Conservation (phyloP, 2,329 filamentous ascomycete genomes). For the Graphilbum ipis-grandicollis region DNA sequence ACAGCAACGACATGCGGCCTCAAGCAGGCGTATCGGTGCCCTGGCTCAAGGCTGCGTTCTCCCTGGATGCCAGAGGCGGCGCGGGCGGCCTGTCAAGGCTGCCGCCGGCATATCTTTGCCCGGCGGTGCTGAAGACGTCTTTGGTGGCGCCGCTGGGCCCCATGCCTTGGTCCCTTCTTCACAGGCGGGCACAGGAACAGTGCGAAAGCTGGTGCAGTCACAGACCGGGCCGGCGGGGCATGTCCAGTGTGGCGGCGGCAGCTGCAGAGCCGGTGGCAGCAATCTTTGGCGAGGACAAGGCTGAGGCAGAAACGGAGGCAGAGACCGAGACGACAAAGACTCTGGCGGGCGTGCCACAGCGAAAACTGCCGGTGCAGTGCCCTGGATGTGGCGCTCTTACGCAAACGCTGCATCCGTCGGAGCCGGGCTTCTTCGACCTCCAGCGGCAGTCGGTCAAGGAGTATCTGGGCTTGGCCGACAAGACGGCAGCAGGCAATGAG, state of each 20-base stretch:
- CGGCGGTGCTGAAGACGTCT: slow-evolving; percentile 1
- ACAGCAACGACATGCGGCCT: slow-evolving; percentile 2
- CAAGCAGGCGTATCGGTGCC: slow-evolving; percentile 1
- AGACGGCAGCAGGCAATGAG: no score
- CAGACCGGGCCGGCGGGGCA: background rate
- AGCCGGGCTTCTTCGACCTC: slow-evolving; percentile 41
- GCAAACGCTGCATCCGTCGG: slow-evolving; percentile 32
- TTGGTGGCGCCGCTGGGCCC: no score
- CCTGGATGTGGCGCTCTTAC: slow-evolving; percentile 48
- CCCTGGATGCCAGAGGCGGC: slow-evolving; percentile 2
- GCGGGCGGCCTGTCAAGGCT: background rate
- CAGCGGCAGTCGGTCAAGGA: slow-evolving; percentile 30
- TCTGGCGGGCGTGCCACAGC: background rate
- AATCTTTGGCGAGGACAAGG: no score
- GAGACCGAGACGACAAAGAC: slow-evolving; percentile 2
- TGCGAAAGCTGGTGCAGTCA: background rate
- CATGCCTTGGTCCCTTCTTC: no score
- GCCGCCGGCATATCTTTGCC: slow-evolving; percentile 8
- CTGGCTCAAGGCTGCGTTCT: slow-evolving; percentile 6
- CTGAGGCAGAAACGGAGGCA: no score
- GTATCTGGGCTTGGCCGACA: slow-evolving; percentile 23
- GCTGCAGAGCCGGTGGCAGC: background rate
- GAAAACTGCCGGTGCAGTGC: slow-evolving; percentile 36
- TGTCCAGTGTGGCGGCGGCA: background rate
- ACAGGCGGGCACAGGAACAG: no score